Conservation (phyloP, 78 protist genomes). For the Salpingoeca rosetta region DNA sequence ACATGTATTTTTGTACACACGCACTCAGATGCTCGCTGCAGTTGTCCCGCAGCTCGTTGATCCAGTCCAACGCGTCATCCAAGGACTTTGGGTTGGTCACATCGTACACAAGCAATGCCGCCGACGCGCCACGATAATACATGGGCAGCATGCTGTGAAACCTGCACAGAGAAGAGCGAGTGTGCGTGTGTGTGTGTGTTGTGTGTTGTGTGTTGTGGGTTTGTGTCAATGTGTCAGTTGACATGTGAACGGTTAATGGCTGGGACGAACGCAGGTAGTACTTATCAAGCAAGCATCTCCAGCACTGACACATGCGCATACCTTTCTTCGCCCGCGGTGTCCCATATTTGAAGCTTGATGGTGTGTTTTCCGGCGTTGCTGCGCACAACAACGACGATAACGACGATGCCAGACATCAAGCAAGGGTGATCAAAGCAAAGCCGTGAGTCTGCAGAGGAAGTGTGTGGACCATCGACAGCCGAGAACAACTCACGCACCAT, state of each 20-base stretch:
- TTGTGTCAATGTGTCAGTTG: neutral
- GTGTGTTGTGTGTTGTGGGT: neutral
- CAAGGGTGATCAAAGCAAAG: too few species aligned
- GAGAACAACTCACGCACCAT: neutral
- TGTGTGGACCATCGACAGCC: neutral
- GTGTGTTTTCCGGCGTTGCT: too few species aligned
- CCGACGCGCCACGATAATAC: neutral
- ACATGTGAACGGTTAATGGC: neutral
- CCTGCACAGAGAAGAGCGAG: neutral
- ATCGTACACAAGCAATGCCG: neutral
- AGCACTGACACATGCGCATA: too few species aligned
- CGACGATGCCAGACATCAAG: too few species aligned
- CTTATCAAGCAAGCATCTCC: too few species aligned
- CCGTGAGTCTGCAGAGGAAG: too few species aligned
- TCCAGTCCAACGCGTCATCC: neutral
- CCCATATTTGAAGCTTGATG: neutral
- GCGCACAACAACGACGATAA: too few species aligned
- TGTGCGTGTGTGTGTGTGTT: neutral
- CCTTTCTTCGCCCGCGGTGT: neutral
- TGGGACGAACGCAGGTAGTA: neutral
- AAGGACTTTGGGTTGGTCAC: neutral
- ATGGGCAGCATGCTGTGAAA: neutral
- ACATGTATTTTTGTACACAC: neutral
- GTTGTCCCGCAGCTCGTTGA: neutral
- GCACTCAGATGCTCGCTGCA: neutral